A percentile compares a stretch with the other conserved stretches of the same genome.
phyloP scores from a whole-genome alignment of 1,284 basidiomycete species.

The Irpex lacteus region DNA sequence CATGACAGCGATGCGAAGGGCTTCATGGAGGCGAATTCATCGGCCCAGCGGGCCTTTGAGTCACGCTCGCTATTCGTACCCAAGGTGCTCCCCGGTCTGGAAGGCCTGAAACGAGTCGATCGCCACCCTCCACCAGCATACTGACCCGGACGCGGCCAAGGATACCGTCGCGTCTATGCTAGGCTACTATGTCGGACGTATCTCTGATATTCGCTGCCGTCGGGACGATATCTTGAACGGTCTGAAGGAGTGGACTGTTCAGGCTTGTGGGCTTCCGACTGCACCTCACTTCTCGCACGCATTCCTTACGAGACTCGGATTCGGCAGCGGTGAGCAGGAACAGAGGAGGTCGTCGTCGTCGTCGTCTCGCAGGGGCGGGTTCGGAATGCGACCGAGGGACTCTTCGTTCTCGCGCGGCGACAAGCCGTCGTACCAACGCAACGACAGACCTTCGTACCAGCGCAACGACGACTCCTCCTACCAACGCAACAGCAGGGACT shows the following conservation, averaged over 20 bases:
- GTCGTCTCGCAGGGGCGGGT: background rate
- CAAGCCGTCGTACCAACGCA: too few species aligned
- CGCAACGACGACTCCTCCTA: background rate
- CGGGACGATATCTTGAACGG: constrained; percentile 56
- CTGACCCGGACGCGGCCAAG: constrained; percentile 57
- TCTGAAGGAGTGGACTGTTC: constrained; percentile 63
- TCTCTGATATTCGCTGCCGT: constrained; percentile 46
- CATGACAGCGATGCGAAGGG: constrained; percentile 47
- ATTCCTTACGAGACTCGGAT: constrained; percentile 44
- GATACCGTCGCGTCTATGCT: constrained; percentile 72
- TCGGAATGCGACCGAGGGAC: background rate
- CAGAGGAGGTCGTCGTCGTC: background rate
- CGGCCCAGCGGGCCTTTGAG: background rate
- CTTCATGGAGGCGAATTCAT: background rate
- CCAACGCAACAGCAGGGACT: background rate
- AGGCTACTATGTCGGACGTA: constrained; percentile 73
- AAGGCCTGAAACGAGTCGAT: constrained; percentile 25
- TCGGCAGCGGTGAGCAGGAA: constrained; percentile 8
- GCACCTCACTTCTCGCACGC: constrained; percentile 47
- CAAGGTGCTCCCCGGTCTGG: constrained; percentile 22
- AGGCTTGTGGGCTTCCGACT: constrained; percentile 45
- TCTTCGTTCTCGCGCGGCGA: too few species aligned
- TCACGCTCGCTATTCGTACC: background rate
- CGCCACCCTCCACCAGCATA: constrained; percentile 16
- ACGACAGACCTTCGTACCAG: too few species aligned